A percentile compares a stretch with the other conserved stretches of the same genome.
phyloP scores from a whole-genome alignment of 352 stramenopile genomes.

The Phytophthora idaei region DNA sequence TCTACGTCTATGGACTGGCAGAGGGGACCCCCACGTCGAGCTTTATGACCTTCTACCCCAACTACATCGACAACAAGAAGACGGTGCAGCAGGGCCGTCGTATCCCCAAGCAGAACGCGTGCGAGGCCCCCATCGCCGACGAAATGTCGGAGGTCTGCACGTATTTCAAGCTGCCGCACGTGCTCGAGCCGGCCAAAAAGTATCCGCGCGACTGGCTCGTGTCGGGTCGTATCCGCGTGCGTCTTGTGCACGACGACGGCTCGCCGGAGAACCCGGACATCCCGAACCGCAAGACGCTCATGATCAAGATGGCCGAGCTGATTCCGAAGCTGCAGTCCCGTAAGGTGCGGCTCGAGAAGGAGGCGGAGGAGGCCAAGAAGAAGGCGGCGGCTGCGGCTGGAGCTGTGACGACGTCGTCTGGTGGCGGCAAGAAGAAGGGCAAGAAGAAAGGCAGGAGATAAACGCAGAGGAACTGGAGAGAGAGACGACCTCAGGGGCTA shows the following conservation, averaged over 20 bases:
- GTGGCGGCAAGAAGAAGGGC: constrained; percentile 82
- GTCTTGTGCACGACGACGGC: constrained; percentile 66
- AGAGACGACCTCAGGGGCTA: constrained; percentile 12
- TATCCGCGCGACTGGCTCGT: constrained; percentile 83
- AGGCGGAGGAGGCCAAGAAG: constrained; percentile 65
- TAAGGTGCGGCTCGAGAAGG: constrained; percentile 76
- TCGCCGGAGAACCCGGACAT: constrained; percentile 72
- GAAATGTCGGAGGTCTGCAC: constrained; percentile 89
- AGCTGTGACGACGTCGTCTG: constrained; percentile 28
- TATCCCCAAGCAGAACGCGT: constrained; percentile 68
- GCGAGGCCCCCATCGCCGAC: constrained; percentile 69
- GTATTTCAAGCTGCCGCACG: constrained; percentile 81
- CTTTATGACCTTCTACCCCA: constrained; percentile 86
- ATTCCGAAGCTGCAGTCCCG: constrained; percentile 86
- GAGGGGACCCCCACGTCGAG: constrained; percentile 58
- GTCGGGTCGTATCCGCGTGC: constrained; percentile 72
- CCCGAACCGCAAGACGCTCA: constrained; percentile 71
- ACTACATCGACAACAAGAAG: constrained; percentile 87
- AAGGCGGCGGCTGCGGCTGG: constrained; percentile 42
- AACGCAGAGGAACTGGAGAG: constrained; percentile 15
- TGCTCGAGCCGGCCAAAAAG: constrained; percentile 83
- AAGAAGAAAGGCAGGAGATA: constrained; percentile 91
- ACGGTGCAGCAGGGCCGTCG: constrained; percentile 83
- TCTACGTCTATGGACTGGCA: constrained; percentile 70
- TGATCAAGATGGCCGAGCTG: constrained; percentile 89